Conservation (phyloP, 345 rosid species). For the Cochlearia excelsa region DNA sequence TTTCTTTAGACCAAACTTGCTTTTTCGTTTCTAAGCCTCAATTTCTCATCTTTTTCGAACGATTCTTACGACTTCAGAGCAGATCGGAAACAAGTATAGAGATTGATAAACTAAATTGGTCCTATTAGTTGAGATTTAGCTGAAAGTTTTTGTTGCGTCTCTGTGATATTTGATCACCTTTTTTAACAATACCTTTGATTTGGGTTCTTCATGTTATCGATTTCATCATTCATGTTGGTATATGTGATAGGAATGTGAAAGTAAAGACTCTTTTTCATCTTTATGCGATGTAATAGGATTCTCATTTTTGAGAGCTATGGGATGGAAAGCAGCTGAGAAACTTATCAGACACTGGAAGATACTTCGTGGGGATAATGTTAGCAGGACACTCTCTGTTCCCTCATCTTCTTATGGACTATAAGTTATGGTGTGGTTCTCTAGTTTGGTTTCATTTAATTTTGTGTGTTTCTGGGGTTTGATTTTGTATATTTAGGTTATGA, state of each 20-base stretch:
- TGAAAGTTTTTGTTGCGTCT: too few species aligned
- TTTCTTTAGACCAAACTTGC: too few species aligned
- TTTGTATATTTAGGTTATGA: conserved; percentile 54
- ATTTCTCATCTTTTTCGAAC: too few species aligned
- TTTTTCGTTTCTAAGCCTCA: too few species aligned
- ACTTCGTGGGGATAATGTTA: conserved; percentile 90
- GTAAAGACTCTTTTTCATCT: neutral
- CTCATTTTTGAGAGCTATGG: conserved; percentile 44
- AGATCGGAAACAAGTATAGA: too few species aligned
- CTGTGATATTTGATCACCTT: too few species aligned
- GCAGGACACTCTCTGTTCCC: conserved; percentile 9
- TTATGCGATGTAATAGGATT: conserved; percentile 18
- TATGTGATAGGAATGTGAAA: conserved; percentile 1
- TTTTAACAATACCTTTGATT: neutral
- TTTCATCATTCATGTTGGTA: neutral
- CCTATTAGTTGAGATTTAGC: too few species aligned
- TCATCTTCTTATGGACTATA: neutral
- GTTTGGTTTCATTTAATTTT: conserved; percentile 7
- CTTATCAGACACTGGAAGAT: conserved; percentile 96
- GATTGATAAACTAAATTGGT: too few species aligned
- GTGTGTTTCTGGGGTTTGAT: conserved; percentile 1
- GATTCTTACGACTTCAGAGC: too few species aligned
- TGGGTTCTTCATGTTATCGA: neutral
- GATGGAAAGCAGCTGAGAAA: conserved; percentile 99
- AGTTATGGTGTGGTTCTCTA: neutral